Evolutionary conservation across 306 rosid species (phyloP), one percentile per base, ranked within the genome.

Genomic region (Acacia crassicarpa): DNA sequence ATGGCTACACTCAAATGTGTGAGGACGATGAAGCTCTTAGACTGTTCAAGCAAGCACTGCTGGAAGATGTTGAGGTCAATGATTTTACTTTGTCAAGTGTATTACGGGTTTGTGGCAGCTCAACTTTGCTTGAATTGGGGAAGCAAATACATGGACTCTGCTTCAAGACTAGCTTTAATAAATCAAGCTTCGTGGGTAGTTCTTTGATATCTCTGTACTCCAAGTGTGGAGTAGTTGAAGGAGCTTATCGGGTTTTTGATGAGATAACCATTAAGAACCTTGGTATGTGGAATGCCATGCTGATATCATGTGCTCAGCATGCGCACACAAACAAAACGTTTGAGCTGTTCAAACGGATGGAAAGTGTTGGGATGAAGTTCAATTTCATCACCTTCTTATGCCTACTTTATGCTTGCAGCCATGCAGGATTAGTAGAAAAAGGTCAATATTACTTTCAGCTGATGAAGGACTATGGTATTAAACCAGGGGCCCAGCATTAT

Each of bases 271-370:
- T 35, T 1, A 91, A 85, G 85, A 93, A 92, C 86, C 96, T 95
- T 80, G 98, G 99, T 6, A 77, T 91, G 89, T 95, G 99, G 98
- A 95, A 95, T 84, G 94, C 98, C 1, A 92, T 95, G 97, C 45
- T 92, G 54, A 88, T 93, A 48, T 95, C 91, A 0, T 91, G 91
- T 67, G 97, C 98, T 73, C 99, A 95, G 84, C 99, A 95, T 25
- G 87, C 94, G 0, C 96, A 92, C 58, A 88, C 92, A 1, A 72
- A 76, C 6, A 91, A 67, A 49, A 81, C 94, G 5, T 90, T 93
- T 78, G 87, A 86, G 67, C 69, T 92, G 56, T 92, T 95, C 69
- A 84, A 85, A 45, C 79, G 88, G 63, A 88, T 92, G 92, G 84
- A 65, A 75, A 75, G 79, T 78, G 84, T 61, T 27, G 96, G 94